Evolutionary conservation across 2,329 filamentous ascomycete species (phyloP).

Genomic region (Trichophyton equinum): DNA sequence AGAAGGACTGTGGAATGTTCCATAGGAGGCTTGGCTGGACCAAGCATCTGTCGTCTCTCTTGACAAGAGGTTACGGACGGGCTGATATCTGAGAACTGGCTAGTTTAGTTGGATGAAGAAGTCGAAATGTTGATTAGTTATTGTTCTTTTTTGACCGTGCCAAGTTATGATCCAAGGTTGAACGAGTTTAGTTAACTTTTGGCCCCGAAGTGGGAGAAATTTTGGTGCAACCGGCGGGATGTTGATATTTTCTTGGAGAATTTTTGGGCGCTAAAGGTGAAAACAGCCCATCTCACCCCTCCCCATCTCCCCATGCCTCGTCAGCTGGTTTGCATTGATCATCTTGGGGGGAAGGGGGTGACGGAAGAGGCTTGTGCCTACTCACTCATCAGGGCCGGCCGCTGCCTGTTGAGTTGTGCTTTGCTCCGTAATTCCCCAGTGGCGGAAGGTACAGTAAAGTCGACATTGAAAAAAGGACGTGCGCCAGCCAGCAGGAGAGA

Average conservation of each 20-base stretch:
- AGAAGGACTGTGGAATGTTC: slow-evolving; percentile 1
- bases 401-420: background rate
- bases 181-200: background rate
- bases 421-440: background rate
- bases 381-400: no score
- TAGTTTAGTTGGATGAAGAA: background rate
- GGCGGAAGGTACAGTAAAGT: background rate
- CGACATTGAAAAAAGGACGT: background rate
- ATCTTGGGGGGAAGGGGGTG: no score
- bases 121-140: background rate
- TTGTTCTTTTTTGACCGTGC: background rate
- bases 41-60: background rate
- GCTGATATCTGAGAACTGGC: background rate
- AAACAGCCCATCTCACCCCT: background rate
- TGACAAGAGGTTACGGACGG: background rate
- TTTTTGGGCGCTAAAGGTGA: background rate
- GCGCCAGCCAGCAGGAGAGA: background rate
- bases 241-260: background rate
- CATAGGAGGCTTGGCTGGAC: background rate
- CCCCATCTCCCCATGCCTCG: background rate
- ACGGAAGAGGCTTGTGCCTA: no score
- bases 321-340: background rate
- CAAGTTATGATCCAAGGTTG: background rate
- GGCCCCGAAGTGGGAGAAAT: background rate
- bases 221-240: background rate